Base-by-base conservation (phyloP, 352 stramenopile genomes). In the Thalassiosira hispida region DNA sequence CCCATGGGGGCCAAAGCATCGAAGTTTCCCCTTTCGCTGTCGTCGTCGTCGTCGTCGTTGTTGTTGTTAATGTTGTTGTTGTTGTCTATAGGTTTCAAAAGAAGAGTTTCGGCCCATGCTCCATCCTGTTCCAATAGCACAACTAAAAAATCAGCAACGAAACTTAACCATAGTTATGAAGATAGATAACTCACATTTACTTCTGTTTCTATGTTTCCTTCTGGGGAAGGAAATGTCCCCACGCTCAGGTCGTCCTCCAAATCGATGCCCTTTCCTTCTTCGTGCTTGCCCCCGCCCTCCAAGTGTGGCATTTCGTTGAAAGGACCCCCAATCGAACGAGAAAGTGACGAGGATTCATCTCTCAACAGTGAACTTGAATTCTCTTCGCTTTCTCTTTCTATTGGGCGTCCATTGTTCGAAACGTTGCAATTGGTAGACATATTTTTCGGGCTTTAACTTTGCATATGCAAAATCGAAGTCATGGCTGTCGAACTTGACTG, bases 221-320 rank as follows among this genome's bases (percentile, higher is more conserved):
- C n/a, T n/a, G n/a, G n/a, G n/a, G n/a, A n/a, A n/a, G n/a, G n/a
- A n/a, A 35, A 63, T 16, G 53, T 47, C 20, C 11, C 2, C 27
- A 63, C 27, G 44, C 53, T 63, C 1, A 3, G 14, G 40, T 61
- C 52, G 52, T 61, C 53, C 20, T 16, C 14, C 20, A 47, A 20
- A 42, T 47, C 23, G 14, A n/a, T 14, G 4, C 2, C 31, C 2
- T 63, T 22, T 35, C 18, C 53, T 18, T 46, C 53, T 44, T 46
- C 20, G 8, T 27, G 25, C 18, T 63, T 63, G 29, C 53, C 53
- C 38, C 25, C 53, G 53, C 53, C 53, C 53, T 46, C 38, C 25
- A 44, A 46, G 20, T 25, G 53, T 14, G 27, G 44, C n/a, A n/a
- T n/a, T 46, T 51, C 42, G 18, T 20, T 14, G 7, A 51, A 51